Evolutionary conservation across 345 rosid genomes (phyloP).

Genomic region (Sisymbrium altissimum): DNA sequence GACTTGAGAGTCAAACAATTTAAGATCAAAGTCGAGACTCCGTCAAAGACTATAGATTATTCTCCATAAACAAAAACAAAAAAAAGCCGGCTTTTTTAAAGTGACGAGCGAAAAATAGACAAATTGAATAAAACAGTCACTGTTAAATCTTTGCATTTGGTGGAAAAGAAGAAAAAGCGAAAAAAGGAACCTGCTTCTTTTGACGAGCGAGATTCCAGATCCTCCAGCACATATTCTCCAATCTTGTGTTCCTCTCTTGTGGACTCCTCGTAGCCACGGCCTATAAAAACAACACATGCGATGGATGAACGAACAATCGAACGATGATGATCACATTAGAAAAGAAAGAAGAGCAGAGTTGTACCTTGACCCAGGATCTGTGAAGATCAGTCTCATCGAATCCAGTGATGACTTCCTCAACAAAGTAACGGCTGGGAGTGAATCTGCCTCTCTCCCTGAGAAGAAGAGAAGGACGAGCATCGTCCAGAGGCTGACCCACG

Average conservation of each 20-base stretch:
- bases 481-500: conserved; percentile 86
- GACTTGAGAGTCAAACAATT: conserved; percentile 15
- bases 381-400: conserved; percentile 98
- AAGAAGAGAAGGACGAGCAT: conserved; percentile 75
- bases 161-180: neutral
- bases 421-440: conserved; percentile 97
- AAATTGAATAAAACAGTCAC: neutral
- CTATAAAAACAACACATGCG: conserved; percentile 25
- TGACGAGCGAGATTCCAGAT: conserved; percentile 99
- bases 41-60: neutral
- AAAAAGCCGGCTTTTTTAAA: neutral
- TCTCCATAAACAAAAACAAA: neutral
- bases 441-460: conserved; percentile 91
- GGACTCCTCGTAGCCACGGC: conserved; percentile 98
- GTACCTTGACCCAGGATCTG: conserved; percentile 73
- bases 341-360: neutral
- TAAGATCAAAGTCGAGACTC: conserved; percentile 15
- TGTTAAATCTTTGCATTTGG: neutral
- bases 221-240: conserved; percentile 99
- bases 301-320: neutral
- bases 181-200: conserved; percentile 76
- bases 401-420: conserved; percentile 94
- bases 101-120: neutral
- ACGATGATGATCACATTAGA: neutral
- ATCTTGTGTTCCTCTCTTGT: conserved; percentile 91